Base-by-base conservation (phyloP, 2,329 filamentous ascomycete species). In the Claviceps pusilla region DNA sequence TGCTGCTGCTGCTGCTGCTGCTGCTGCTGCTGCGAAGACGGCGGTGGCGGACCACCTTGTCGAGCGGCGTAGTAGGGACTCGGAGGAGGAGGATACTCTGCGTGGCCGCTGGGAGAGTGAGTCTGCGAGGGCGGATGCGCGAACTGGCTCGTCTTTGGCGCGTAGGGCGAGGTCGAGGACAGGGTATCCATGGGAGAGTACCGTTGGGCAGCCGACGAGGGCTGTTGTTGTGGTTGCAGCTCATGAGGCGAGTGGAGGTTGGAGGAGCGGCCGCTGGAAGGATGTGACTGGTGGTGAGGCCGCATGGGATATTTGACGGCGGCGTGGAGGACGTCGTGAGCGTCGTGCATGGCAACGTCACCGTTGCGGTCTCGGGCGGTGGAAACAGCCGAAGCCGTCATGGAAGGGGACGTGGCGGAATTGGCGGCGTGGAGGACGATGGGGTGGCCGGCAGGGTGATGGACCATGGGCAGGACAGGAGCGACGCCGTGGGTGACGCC, bases 151-250 rank as follows among this genome's bases (percentile, higher is more conserved):
- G 80, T 67, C 74, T 86, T 71, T 72, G 77, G 66, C 48, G 80
- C 78, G 71, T 94, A 94, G 39, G 89, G 83, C 54, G 87, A 85
- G 39, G 84, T 82, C 45, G 89, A 87, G 57, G 89, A 89, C 57
- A 94, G 74, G 16, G 82, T 80, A 68, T 95, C 91, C 90, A 96
- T 96, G 59, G 91, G 93, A 49, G 91, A 97, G 71, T 97, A 97
- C 66, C 90, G 83, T 68, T 94, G 87, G 56, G 89, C 87, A 55
- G 89, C 88, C 51, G 87, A 78, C 47, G 89, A 93, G 56, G 87
- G 83, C 65, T 59, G 60, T 41, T 83, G 60, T 35, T 83, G 83
- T 64, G 58, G 60, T 41, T 83, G 83, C 65, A 60, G 60, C 51
- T 83, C 69, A 54, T 67, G 83, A 51, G 84, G 74, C 49, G 85